These are phyloP conservation scores for Coniochaeta sp. DNA, from an alignment of 2,329 filamentous ascomycete species.

Conservation along the genomic window DNA sequence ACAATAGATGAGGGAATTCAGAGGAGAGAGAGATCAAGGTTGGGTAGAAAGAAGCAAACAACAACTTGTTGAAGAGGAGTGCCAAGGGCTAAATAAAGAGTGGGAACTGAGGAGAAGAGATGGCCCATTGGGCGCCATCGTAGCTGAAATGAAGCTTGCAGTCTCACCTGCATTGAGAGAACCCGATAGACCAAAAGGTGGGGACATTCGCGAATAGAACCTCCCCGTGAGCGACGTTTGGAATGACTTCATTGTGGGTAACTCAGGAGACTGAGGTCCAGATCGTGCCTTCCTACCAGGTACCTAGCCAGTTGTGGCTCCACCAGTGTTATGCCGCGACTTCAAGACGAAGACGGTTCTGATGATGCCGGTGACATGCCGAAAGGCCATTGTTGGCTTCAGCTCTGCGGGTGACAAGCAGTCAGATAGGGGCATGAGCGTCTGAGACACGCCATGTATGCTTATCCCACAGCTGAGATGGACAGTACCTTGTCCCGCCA, in stretches of 20 bases:
- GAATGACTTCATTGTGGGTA: conserved; percentile 4
- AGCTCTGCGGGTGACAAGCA: too few species aligned
- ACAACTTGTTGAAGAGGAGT: background rate
- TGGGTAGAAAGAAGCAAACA: background rate
- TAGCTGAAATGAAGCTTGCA: conserved; percentile 1
- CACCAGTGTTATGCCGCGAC: too few species aligned
- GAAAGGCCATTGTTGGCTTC: too few species aligned
- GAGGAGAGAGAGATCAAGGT: background rate
- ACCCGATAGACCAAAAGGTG: conserved; percentile 1
- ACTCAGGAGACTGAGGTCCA: too few species aligned
- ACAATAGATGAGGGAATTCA: background rate
- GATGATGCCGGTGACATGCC: too few species aligned
- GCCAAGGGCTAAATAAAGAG: background rate
- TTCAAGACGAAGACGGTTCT: too few species aligned
- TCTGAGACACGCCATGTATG: too few species aligned
- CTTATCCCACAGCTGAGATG: too few species aligned
- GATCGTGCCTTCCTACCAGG: too few species aligned
- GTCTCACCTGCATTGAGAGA: conserved; percentile 1
- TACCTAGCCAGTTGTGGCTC: too few species aligned
- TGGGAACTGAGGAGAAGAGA: background rate
- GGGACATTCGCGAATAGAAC: background rate
- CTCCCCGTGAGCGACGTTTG: background rate
- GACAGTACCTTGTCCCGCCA: too few species aligned
- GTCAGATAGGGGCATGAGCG: too few species aligned
- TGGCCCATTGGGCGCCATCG: background rate